Percentiles rank a stretch among this genome's conserved stretches.
Conservation (phyloP, 768 basidiomycete species). For the Cystobasidiopsis lactophilus region DNA sequence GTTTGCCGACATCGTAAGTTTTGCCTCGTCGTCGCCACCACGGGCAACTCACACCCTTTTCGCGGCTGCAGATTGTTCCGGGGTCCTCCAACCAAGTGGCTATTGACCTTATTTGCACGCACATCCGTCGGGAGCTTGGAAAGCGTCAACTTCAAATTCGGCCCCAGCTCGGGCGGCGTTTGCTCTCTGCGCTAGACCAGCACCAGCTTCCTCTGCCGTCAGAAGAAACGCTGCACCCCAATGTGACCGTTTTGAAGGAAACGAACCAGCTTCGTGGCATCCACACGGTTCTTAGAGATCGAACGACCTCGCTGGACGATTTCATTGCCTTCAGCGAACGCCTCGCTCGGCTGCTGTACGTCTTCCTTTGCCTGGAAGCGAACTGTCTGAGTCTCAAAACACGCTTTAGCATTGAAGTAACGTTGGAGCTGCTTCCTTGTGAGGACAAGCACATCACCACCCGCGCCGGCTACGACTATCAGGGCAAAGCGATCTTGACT, state of each 20-base stretch:
- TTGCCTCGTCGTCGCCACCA: background rate
- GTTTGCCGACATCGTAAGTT: conserved; percentile 62
- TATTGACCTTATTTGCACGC: conserved; percentile 78
- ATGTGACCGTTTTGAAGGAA: conserved; percentile 46
- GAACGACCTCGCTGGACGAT: conserved; percentile 48
- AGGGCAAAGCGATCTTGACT: conserved; percentile 42
- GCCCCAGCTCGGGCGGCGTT: conserved; percentile 38
- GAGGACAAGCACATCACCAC: conserved; percentile 32
- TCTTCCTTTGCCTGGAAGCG: too few relatives aligned
- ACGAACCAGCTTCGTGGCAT: conserved; percentile 72
- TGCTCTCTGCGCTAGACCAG: background rate
- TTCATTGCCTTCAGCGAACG: conserved; percentile 86
- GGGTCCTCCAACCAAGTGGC: conserved; percentile 73
- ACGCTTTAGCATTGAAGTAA: conserved; percentile 72
- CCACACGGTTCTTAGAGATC: conserved; percentile 61
- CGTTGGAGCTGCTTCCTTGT: conserved; percentile 63
- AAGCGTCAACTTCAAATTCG: conserved; percentile 55
- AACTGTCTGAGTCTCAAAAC: too few relatives aligned
- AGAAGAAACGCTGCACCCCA: too few relatives aligned
- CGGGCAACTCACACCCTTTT: background rate
- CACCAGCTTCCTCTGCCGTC: conserved; percentile 12
- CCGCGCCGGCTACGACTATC: conserved; percentile 34
- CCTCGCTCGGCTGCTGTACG: conserved; percentile 55
- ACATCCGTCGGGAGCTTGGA: conserved; percentile 61
- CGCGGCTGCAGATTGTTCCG: conserved; percentile 60